Base-by-base conservation (phyloP, 1,284 basidiomycete genomes). In the Ganoderma sinense region DNA sequence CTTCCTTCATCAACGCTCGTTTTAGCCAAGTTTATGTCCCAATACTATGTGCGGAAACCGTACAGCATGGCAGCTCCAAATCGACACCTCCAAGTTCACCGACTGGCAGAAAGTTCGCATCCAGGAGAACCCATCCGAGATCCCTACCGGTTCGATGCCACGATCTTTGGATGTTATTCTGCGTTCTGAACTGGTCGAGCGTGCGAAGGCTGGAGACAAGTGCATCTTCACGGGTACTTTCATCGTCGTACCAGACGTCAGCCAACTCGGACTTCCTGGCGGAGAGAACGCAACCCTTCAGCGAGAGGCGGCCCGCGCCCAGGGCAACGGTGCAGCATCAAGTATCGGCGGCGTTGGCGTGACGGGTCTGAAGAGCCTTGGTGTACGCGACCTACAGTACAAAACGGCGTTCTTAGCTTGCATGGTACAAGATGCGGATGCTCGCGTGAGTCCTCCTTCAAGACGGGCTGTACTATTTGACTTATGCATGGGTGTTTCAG, bases 71-170 rank as follows among this genome's bases (percentile, higher is more conserved):
- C 93, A 97, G 79, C 88, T 99, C 65, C 95, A 97, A 78, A 97
- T 99, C 66, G 97, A 99, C 79, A 93, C 94, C 69, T 97, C 96
- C 60, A 97, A 97, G 79, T 99, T 99, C 82, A 94, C 95, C 10
- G 98, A 99, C 80, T 99, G 98, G 98, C 98, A 99, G 81, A 99
- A 98, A 81, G 97, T 99, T 56, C 92, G 98, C 66, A 99, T 99
- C 67, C 98, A 99, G 80, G 98, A 99, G 84, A 99, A 99, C 78
- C 93, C 97, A 16, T 98, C 97, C 61, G 97, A 99, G 82, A 99
- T 99, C 71, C 98, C 98, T 0, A 99, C 97, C 0, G 98, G 98
- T 1, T 96, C 94, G 11, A 99, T 99, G 97, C 97, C 97, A n/a
- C 91, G 97, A 48, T 93, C 91, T 29, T 85, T 99, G 65, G 98